Evolutionary conservation across 2,329 filamentous ascomycete species (phyloP).

Genomic region (Fusarium stilboides): DNA sequence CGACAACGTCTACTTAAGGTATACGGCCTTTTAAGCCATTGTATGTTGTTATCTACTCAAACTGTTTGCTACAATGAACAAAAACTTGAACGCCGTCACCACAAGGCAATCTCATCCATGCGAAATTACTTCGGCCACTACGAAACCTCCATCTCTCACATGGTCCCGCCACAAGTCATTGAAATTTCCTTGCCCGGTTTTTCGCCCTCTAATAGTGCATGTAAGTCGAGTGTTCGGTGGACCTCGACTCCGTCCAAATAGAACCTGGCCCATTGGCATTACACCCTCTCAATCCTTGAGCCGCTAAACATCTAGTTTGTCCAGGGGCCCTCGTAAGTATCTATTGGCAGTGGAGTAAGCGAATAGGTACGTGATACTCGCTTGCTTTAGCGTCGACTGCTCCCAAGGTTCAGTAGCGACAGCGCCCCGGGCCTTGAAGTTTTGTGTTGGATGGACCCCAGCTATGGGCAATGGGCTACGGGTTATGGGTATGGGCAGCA

Average conservation of each 20-base stretch:
- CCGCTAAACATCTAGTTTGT: conserved; percentile 43
- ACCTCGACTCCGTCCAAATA: conserved; percentile 33
- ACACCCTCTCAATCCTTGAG: conserved; percentile 45
- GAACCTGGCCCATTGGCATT: conserved; percentile 50
- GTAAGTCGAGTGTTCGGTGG: conserved; percentile 43
- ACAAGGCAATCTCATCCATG: neutral
- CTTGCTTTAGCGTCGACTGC: conserved; percentile 43
- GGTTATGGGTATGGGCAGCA: conserved; percentile 10
- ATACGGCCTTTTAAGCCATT: neutral
- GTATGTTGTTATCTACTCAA: neutral
- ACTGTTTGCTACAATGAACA: neutral
- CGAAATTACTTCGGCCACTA: conserved; percentile 13
- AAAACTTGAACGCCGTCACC: neutral
- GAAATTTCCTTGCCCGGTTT: conserved; percentile 43
- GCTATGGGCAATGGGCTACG: conserved; percentile 9
- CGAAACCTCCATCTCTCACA: conserved; percentile 30
- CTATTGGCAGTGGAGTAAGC: conserved; percentile 35
- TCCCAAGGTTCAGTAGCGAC: conserved; percentile 36
- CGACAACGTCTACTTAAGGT: neutral
- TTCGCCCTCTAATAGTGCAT: conserved; percentile 35
- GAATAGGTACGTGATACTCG: conserved; percentile 44
- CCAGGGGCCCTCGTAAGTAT: conserved; percentile 37
- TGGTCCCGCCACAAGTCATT: conserved; percentile 30
- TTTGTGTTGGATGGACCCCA: conserved; percentile 42
- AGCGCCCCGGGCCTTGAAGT: conserved; percentile 40